Base-by-base conservation (phyloP, 2,329 filamentous ascomycete genomes). In the Pseudogymnoascus sp. region DNA sequence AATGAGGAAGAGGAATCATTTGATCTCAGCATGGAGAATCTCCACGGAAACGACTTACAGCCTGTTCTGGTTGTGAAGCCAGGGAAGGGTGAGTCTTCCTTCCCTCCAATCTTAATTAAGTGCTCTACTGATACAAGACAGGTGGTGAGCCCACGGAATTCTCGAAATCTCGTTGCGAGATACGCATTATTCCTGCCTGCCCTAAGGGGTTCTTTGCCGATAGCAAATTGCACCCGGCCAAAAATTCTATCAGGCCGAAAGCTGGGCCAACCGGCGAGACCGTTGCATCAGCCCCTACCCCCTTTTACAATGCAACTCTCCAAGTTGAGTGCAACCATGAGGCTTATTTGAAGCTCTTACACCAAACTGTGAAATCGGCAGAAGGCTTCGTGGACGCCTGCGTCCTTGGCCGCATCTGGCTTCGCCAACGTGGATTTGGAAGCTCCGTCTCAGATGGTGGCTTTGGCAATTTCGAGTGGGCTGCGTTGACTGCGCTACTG, bases 401-500 rank as follows among this genome's bases (percentile, higher is more conserved):
- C 74, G 81, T 96, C 6, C 82, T 99, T 21, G 95, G 93, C 25
- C 86, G 89, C 64, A 85, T 90, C 63, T 99, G 95, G 95, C 81
- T 99, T 43, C 87, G 88, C 69, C 93, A 98, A 76, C 85, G 93
- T 63, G 92, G 92, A 0, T 90, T 97, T 68, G 83, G 83, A 14
- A 84, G 90, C 51, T 79, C 82, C 21, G 76, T 92, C n/a, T 81
- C 85, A 1, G 79, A 82, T 48, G 93, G 95, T 51, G 95, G 95
- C 0, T 97, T 99, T 74, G 95, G 95, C 2, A 86, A 91, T 69
- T 96, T 96, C 68, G 95, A 99, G 74, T 98, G 92, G 91, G 83
- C 90, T 0, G 79, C 85, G n/a, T 78, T 95, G 60, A 84, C 93
- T 73, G 90, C 93, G 34, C 79, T 96, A 13, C 79, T 98, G 1